Evolutionary conservation across 768 basidiomycete species (phyloP).

Genomic region (Arthromyces matolae): DNA sequence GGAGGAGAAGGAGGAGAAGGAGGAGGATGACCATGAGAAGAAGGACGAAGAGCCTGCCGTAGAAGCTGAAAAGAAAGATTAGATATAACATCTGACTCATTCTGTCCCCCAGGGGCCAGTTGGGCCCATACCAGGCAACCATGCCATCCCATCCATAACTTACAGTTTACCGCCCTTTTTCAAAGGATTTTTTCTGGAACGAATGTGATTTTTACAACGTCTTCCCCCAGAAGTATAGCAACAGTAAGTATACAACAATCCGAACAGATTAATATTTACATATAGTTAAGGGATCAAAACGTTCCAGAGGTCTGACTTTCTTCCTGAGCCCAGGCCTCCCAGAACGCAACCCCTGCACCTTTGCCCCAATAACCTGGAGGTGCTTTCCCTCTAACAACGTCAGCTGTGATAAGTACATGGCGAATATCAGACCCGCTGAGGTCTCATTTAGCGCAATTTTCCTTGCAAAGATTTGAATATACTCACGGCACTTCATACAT

Average conservation of each 20-base stretch:
- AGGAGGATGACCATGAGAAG: constrained; percentile 24
- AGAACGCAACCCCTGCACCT: constrained; percentile 64
- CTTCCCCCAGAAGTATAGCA: too few relatives aligned
- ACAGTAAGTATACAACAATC: too few relatives aligned
- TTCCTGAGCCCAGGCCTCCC: constrained; percentile 73
- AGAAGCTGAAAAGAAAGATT: constrained; percentile 24
- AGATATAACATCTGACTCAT: not conserved
- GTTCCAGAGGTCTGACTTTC: constrained; percentile 34
- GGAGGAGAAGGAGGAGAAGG: constrained; percentile 8
- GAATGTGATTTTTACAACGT: constrained; percentile 8
- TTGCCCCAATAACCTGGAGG: constrained; percentile 74
- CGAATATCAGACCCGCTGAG: constrained; percentile 49
- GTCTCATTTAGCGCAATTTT: not conserved
- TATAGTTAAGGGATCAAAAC: constrained; percentile 7
- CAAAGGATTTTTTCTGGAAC: constrained; percentile 11
- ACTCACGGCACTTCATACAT: constrained; percentile 94
- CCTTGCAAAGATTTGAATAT: not conserved
- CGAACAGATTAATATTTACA: too few relatives aligned
- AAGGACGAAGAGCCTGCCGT: constrained; percentile 23
- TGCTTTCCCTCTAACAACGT: constrained; percentile 60
- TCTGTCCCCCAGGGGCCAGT: too few relatives aligned
- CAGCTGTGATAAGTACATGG: constrained; percentile 78
- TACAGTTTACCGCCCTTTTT: constrained; percentile 16
- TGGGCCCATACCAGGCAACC: too few relatives aligned
- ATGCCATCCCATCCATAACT: constrained; percentile 24